Evolutionary conservation across 192 early-diverging fungal genomes (phyloP).

Genomic region (Endogone sp.): DNA sequence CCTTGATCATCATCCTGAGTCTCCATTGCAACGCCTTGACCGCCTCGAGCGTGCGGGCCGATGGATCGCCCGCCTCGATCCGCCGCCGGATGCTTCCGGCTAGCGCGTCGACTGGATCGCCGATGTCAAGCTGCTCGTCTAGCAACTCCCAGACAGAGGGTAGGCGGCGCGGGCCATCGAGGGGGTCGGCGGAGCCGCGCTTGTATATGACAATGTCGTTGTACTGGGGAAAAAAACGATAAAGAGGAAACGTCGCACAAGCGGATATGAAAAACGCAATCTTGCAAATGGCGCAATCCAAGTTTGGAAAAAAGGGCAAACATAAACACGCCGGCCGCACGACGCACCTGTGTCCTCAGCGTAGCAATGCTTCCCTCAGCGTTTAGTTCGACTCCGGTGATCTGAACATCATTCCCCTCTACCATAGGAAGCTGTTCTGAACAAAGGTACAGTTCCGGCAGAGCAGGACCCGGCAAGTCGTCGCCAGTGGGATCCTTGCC

Average conservation of each 20-base stretch:
- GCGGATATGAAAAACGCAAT: not conserved
- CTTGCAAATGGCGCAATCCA: too few relatives aligned
- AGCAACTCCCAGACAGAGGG: not conserved
- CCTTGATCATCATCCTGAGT: not conserved
- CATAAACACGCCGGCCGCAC: not conserved
- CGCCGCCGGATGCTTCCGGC: not conserved
- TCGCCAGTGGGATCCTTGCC: too few relatives aligned
- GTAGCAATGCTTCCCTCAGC: conserved; percentile 11
- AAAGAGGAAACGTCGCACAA: not conserved
- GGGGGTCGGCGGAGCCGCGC: conserved; percentile 11
- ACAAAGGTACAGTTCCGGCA: conserved; percentile 12
- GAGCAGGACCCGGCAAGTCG: not conserved
- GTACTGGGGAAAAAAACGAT: not conserved
- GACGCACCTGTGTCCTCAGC: conserved; percentile 8
- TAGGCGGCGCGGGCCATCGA: not conserved
- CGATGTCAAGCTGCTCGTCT: not conserved
- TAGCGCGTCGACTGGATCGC: not conserved
- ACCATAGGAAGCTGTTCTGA: not conserved
- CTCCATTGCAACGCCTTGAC: not conserved
- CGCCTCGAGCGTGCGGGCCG: not conserved
- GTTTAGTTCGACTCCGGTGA: conserved; percentile 11
- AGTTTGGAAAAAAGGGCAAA: not conserved
- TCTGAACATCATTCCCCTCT: not conserved
- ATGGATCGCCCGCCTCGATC: not conserved
- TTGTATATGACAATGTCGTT: conserved; percentile 25